Evolutionary conservation across 257 asterid genomes (phyloP).

Genomic region (Gentiana dahurica): DNA sequence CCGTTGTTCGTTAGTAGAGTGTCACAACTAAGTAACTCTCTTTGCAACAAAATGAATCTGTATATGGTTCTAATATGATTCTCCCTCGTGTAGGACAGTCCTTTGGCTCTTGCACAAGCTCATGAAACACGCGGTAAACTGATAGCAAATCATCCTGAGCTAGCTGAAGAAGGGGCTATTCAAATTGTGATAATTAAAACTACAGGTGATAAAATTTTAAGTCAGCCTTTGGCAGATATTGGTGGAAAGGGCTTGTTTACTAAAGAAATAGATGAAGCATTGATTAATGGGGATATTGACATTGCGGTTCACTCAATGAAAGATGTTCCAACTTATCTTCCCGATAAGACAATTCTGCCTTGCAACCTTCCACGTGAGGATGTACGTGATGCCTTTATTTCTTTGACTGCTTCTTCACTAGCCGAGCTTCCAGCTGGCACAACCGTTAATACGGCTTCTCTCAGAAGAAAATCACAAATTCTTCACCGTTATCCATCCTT

Average conservation of each 20-base stretch:
- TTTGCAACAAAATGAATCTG: neutral
- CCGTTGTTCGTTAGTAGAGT: neutral
- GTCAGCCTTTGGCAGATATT: conserved; percentile 94
- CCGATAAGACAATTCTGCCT: conserved; percentile 65
- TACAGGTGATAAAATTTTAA: conserved; percentile 83
- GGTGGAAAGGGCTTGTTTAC: conserved; percentile 98
- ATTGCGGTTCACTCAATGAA: conserved; percentile 99
- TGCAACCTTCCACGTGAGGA: conserved; percentile 98
- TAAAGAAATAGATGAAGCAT: conserved; percentile 96
- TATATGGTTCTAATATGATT: conserved; percentile 11
- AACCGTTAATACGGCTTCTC: conserved; percentile 82
- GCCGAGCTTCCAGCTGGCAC: conserved; percentile 87
- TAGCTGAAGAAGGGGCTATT: conserved; percentile 89
- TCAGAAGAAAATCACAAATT: conserved; percentile 92
- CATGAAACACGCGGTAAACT: conserved; percentile 77
- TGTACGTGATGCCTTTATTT: conserved; percentile 90
- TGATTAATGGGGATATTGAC: conserved; percentile 72
- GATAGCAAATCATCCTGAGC: conserved; percentile 60
- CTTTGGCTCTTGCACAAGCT: conserved; percentile 97
- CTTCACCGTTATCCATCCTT: conserved; percentile 77
- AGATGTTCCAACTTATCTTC: conserved; percentile 95
- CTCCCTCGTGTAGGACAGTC: conserved; percentile 65
- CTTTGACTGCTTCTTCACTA: conserved; percentile 60
- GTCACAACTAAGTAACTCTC: neutral
- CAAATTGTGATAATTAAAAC: conserved; percentile 82